Evolutionary conservation across 148 eudicot species (phyloP).

Genomic region (Fagopyrum homotropicum): DNA sequence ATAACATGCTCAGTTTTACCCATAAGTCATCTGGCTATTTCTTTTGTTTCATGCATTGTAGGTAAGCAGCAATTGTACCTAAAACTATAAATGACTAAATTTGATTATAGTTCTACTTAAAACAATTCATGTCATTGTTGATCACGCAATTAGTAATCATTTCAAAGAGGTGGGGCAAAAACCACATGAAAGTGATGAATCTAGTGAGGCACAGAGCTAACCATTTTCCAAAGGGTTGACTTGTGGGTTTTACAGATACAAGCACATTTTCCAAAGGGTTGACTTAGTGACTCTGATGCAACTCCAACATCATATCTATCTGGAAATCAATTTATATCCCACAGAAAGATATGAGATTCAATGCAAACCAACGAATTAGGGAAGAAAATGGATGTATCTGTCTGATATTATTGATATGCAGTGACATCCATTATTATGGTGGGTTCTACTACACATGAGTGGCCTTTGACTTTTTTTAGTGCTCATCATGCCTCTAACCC

Average conservation of each 20-base stretch:
- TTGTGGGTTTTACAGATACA: neutral
- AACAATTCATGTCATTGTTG: too few relatives aligned
- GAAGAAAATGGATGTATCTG: neutral
- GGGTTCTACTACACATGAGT: constrained; percentile 18
- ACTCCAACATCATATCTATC: neutral
- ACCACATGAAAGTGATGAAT: constrained; percentile 5
- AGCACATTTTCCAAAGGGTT: neutral
- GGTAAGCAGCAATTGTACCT: too few relatives aligned
- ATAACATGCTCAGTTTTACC: neutral
- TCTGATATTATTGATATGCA: neutral
- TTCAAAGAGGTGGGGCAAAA: neutral
- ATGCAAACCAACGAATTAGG: too few relatives aligned
- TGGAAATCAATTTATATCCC: neutral
- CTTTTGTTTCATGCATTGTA: neutral
- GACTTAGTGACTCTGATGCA: too few relatives aligned
- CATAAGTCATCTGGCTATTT: neutral
- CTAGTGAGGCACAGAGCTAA: neutral
- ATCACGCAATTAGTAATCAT: neutral
- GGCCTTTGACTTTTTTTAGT: constrained; percentile 16
- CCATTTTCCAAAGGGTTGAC: neutral
- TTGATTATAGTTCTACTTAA: too few relatives aligned
- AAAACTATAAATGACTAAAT: too few relatives aligned
- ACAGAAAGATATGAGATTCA: neutral
- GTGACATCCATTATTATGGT: constrained; percentile 19
- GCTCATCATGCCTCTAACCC: neutral